Percentiles rank a stretch among this genome's conserved stretches.
phyloP scores from a whole-genome alignment of 768 basidiomycete genomes.

The Auricularia heimuer region DNA sequence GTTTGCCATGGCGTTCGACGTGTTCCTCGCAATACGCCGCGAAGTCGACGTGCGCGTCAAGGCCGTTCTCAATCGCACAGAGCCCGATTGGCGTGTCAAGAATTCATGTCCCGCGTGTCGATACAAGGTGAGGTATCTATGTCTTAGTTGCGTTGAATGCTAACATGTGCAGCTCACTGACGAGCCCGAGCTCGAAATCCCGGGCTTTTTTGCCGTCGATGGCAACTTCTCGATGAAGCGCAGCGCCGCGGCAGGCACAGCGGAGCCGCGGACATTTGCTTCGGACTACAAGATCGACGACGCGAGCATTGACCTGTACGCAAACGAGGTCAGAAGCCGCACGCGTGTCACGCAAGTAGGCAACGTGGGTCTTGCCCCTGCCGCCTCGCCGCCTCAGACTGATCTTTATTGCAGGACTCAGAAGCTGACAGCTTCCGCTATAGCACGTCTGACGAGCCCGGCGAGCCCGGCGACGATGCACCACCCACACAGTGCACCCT shows the following conservation, averaged over 20 bases:
- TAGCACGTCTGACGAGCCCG: too few relatives aligned
- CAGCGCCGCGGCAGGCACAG: not conserved
- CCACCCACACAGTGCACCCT: not conserved
- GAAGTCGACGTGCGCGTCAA: constrained; percentile 10
- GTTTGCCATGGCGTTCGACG: constrained; percentile 19
- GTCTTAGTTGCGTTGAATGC: too few relatives aligned
- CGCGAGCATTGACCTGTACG: not conserved
- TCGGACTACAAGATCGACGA: not conserved
- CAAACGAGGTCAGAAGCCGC: not conserved
- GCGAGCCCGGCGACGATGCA: not conserved
- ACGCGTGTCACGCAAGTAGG: not conserved
- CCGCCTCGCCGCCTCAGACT: too few relatives aligned
- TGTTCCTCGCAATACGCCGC: constrained; percentile 17
- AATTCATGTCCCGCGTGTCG: constrained; percentile 20
- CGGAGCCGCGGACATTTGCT: not conserved
- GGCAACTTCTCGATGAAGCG: constrained; percentile 13
- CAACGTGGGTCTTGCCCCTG: not conserved
- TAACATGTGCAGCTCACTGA: constrained; percentile 9
- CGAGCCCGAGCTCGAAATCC: constrained; percentile 8
- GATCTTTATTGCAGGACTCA: not conserved
- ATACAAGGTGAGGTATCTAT: too few relatives aligned
- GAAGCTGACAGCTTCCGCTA: too few relatives aligned
- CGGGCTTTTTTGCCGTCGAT: constrained; percentile 14
- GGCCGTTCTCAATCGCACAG: constrained; percentile 10
- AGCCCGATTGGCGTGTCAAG: constrained; percentile 15